Base-by-base conservation (phyloP, 176 grass and related monocot genomes). In the Aegilops speltoides region DNA sequence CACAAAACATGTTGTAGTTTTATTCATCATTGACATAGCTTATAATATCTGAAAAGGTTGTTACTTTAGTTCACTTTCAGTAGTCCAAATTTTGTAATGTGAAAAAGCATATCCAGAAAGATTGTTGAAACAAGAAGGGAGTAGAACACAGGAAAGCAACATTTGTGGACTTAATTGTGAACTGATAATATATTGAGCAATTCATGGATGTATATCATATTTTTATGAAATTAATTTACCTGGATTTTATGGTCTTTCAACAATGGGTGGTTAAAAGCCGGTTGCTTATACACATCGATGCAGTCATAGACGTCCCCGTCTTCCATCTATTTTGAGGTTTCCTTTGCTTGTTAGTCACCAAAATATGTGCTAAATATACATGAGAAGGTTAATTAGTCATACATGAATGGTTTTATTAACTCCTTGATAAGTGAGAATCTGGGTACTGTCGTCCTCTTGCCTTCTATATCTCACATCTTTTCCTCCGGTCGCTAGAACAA, bases 241-340 rank as follows among this genome's bases (percentile, higher is more conserved):
- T 84, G 70, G 12, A 84, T 74, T 64, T 5, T 31, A 7, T 84
- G 82, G 19, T 74, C 60, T 29, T 84, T 84, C 24, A 75, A 63
- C 4, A 22, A 17, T 46, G 82, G 69, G 40, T 75, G 36, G 19
- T 31, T 61, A 29, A 75, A 8, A 15, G 82, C 16, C 14, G 82
- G 69, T 37, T 84, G 54, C 2, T 4, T 3, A 40, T 63, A 32
- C 59, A 75, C 38, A 41, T 75, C 70, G 15, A 84, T 62, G 19
- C 82, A 75, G 19, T 75, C 67, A n/a, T 63, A 84, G 13, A 63
- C 16, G 45, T 84, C 82, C 9, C 24, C 56, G 14, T 59, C 23
- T 46, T 43, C 26, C 20, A 25, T 19, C 82, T 73, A 25, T 43
- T 84, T 84, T 63, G 20, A 64, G 7, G 4, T 19, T 11, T 22